These are phyloP conservation scores for Metschnikowia arizonensis DNA, from an alignment of 805 yeast species.

Conservation along the genomic window DNA sequence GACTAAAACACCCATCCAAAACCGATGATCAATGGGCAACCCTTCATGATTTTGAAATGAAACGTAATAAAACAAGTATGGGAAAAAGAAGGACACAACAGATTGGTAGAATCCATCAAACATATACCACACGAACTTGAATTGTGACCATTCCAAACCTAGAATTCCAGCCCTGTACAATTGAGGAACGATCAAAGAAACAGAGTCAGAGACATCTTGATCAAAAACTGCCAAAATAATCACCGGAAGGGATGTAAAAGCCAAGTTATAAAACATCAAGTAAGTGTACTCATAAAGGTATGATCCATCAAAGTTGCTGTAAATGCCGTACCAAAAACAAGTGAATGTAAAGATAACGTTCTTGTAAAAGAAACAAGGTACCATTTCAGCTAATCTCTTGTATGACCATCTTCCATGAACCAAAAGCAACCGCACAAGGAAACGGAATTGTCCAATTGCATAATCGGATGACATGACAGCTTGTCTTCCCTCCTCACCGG, in stretches of 20 bases:
- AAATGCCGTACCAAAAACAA: slow-evolving; percentile 76
- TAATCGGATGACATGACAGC: slow-evolving; percentile 87
- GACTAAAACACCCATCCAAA: slow-evolving; percentile 64
- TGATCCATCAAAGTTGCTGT: slow-evolving; percentile 71
- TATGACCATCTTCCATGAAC: slow-evolving; percentile 89
- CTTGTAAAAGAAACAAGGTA: slow-evolving; percentile 76
- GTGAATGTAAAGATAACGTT: slow-evolving; percentile 73
- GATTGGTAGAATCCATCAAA: slow-evolving; percentile 76
- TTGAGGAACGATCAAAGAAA: slow-evolving; percentile 70
- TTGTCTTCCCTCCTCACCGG: slow-evolving; percentile 89
- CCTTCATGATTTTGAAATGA: slow-evolving; percentile 49
- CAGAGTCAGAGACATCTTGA: slow-evolving; percentile 71
- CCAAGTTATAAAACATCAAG: slow-evolving; percentile 76
- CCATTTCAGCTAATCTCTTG: slow-evolving; percentile 77
- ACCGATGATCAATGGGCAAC: slow-evolving; percentile 57
- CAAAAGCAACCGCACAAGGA: slow-evolving; percentile 56
- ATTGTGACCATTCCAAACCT: slow-evolving; percentile 65
- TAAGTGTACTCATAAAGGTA: slow-evolving; percentile 75
- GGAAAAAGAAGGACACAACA: slow-evolving; percentile 67
- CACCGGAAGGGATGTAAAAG: slow-evolving; percentile 77
- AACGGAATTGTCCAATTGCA: slow-evolving; percentile 81
- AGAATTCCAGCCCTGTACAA: slow-evolving; percentile 69
- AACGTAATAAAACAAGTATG: slow-evolving; percentile 45
- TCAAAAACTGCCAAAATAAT: slow-evolving; percentile 75
- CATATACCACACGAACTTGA: slow-evolving; percentile 71